Base-by-base conservation (phyloP, 805 yeast genomes). In the Yamadazyma tumulicola region DNA sequence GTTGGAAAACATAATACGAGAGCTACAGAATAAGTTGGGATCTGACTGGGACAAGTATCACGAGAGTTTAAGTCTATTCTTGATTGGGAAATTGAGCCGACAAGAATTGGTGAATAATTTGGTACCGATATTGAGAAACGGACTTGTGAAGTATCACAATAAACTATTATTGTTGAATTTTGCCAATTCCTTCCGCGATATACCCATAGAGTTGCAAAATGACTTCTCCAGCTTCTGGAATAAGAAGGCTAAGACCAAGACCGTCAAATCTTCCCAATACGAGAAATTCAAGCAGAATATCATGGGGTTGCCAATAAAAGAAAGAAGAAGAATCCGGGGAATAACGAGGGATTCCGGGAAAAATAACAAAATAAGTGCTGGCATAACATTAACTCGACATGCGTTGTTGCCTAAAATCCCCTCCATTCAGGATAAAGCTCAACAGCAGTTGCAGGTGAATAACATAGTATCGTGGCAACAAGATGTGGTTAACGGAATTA, bases 1-100 rank as follows among this genome's bases (percentile, higher is more conserved):
- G 33, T 48, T 67, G 19, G 70, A 64, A 42, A 41, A 45, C 12
- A 66, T 88, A 38, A 85, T 89, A 51, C 69, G 74, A 23, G 86
- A 83, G 35, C 77, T 93, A 42, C 89, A 85, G 44, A 71, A 71
- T 34, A 69, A 73, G 40, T 58, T 91, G 39, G 97, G 96, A 2
- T 66, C 72, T 29, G 75, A 77, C 34, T 91, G 98, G 98, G 91
- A 82, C 42, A 74, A 72, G 39, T 91, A 91, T 57, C 89, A 94
- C 43, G 83, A 80, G 37, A 71, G 85, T 4, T 72, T 93, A 16
- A 79, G 91, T 32, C 64, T 75, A 34, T 91, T 88, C 48, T 65
- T 91, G 24, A 67, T 82, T 24, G 96, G 96, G 4, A 82, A 80
- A 54, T 64, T 88, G 13, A 82, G 95, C 8, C 70, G 96, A 31